These are phyloP conservation scores for Penicillium arizonense DNA, from an alignment of 495 filamentous ascomycete genomes.

Conservation along the genomic window DNA sequence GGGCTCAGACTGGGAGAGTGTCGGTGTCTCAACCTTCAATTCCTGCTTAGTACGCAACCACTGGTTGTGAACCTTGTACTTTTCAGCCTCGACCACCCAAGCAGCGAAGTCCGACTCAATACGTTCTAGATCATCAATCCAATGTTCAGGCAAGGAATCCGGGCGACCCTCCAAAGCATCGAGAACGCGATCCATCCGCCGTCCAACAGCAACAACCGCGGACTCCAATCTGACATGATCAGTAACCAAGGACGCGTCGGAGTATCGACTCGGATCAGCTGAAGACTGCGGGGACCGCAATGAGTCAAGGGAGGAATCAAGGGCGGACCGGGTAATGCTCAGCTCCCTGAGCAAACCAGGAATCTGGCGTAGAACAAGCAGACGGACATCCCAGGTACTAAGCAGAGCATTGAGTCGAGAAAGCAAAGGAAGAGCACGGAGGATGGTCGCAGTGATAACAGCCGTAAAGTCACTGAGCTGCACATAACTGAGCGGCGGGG, in stretches of 20 bases:
- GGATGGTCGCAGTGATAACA: conserved; percentile 80
- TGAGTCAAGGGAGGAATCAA: conserved; percentile 61
- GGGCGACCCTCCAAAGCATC: conserved; percentile 78
- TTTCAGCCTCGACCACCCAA: conserved; percentile 65
- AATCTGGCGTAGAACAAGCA: conserved; percentile 69
- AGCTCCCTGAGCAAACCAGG: conserved; percentile 68
- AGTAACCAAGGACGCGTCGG: conserved; percentile 55
- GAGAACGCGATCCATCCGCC: conserved; percentile 75
- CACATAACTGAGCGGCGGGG: conserved; percentile 53
- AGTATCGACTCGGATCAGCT: conserved; percentile 18
- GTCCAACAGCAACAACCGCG: conserved; percentile 68
- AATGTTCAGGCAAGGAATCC: conserved; percentile 80
- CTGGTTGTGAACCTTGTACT: conserved; percentile 44
- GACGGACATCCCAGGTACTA: conserved; percentile 71
- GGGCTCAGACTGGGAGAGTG: not conserved
- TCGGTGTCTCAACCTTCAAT: conserved; percentile 3
- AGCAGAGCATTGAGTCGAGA: conserved; percentile 67
- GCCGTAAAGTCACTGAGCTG: conserved; percentile 83
- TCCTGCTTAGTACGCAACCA: conserved; percentile 27
- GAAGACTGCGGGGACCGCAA: conserved; percentile 39
- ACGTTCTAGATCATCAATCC: conserved; percentile 81
- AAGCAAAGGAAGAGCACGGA: conserved; percentile 83
- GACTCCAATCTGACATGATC: conserved; percentile 63
- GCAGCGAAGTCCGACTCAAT: conserved; percentile 76
- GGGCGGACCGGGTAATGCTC: conserved; percentile 56